Percentiles rank a stretch among this genome's conserved stretches.
These are phyloP conservation scores for Obelidium mucronatum DNA, from an alignment of 192 early-diverging fungal genomes.

Conservation along the genomic window DNA sequence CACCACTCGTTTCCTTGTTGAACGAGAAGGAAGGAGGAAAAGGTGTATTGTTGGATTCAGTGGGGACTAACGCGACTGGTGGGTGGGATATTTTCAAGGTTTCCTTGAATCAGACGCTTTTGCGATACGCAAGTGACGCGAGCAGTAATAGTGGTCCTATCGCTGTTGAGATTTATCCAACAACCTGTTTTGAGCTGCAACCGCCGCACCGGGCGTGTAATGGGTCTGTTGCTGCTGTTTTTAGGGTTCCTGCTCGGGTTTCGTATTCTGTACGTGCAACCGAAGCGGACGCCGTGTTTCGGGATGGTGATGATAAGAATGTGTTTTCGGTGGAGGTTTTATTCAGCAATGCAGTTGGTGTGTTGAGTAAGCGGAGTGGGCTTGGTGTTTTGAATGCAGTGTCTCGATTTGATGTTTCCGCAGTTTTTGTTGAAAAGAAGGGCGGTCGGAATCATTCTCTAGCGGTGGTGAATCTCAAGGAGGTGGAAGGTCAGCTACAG, in stretches of 20 bases:
- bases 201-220: background rate
- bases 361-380: background rate
- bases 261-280: background rate
- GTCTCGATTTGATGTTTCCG: background rate
- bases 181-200: background rate
- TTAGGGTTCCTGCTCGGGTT: background rate
- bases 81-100: background rate
- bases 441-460: background rate
- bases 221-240: background rate
- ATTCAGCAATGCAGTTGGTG: background rate
- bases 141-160: background rate
- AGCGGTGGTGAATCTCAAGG: background rate
- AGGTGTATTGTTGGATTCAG: background rate
- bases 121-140: too few species aligned
- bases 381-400: background rate
- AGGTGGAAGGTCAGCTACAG: background rate
- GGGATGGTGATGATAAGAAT: background rate
- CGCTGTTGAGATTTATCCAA: background rate
- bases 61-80: background rate
- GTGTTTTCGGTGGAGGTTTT: background rate
- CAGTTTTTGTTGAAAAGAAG: background rate
- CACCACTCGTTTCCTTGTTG: too few species aligned
- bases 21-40: background rate
- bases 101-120: background rate
- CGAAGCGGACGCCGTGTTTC: background rate